phyloP scores from a whole-genome alignment of 2,329 filamentous ascomycete genomes.

The Ceratocystis variospora region DNA sequence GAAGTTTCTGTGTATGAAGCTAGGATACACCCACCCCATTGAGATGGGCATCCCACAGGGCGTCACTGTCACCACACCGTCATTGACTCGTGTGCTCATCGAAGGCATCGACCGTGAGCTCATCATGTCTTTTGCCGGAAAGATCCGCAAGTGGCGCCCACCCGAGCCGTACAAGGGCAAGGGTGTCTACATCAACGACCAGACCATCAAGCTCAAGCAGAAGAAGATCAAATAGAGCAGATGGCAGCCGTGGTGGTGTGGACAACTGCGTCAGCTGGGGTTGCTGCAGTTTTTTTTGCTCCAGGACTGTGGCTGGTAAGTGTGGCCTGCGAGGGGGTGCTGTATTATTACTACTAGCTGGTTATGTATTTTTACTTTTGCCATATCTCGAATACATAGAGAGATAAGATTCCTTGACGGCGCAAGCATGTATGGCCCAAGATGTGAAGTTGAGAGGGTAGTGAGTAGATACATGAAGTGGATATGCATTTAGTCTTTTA shows the following conservation, averaged over 20 bases:
- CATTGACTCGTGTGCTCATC: conserved; percentile 79
- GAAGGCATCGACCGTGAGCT: conserved; percentile 78
- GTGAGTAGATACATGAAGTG: background rate
- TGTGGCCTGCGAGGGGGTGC: conserved; percentile 8
- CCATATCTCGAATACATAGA: conserved; percentile 9
- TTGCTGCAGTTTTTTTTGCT: background rate
- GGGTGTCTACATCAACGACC: conserved; percentile 94
- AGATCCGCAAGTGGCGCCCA: conserved; percentile 73
- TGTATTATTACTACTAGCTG: conserved; percentile 26
- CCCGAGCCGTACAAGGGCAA: conserved; percentile 99
- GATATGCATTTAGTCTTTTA: background rate
- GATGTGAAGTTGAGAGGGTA: no score
- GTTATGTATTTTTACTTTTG: conserved; percentile 12
- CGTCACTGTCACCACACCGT: conserved; percentile 73
- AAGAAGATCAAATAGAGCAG: conserved; percentile 77
- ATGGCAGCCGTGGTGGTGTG: no score
- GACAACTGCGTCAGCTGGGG: no score
- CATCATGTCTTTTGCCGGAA: conserved; percentile 81
- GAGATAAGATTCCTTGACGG: background rate
- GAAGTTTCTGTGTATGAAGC: conserved; percentile 82
- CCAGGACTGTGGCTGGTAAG: background rate
- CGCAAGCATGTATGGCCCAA: background rate
- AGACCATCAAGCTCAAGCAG: conserved; percentile 95
- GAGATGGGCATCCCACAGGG: conserved; percentile 74
- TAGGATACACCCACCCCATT: conserved; percentile 91